phyloP scores from a whole-genome alignment of 139 green algal genomes.

The Tetratostichococcus sp. region DNA sequence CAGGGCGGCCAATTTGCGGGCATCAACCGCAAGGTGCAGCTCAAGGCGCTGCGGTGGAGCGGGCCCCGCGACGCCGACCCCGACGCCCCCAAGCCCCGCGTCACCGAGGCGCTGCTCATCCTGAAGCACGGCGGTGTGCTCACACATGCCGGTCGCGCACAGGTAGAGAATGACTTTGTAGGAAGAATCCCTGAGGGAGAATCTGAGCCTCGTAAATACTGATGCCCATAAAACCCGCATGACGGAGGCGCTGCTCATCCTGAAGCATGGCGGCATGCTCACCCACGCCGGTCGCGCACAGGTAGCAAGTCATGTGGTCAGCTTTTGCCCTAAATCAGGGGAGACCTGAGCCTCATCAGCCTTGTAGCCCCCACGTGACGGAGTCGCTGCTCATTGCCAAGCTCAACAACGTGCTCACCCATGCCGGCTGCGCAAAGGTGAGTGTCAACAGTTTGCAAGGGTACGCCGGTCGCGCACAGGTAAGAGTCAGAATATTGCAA shows the following conservation, averaged over 20 bases:
- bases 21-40: conserved; percentile 98
- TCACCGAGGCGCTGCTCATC: conserved; percentile 66
- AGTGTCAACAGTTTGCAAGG: no score
- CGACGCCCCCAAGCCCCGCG: conserved; percentile 14
- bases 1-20: conserved; percentile 82
- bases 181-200: no score
- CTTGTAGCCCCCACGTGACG: no score
- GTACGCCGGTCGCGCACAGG: no score
- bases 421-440: no score
- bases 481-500: no score
- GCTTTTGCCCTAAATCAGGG: no score
- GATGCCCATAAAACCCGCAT: background rate
- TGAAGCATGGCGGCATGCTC: conserved; percentile 78
- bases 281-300: conserved; percentile 81
- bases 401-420: no score
- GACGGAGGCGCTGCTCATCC: conserved; percentile 56
- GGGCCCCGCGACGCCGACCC: conserved; percentile 15
- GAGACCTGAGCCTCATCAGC: no score
- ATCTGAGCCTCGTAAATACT: no score
- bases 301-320: conserved; percentile 3
- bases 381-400: no score
- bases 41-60: conserved; percentile 80
- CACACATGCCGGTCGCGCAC: conserved; percentile 79
- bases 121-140: conserved; percentile 85
- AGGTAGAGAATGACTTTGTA: conserved; percentile 43